phyloP scores from a whole-genome alignment of 306 rosid genomes.

The Mucuna pruriens region DNA sequence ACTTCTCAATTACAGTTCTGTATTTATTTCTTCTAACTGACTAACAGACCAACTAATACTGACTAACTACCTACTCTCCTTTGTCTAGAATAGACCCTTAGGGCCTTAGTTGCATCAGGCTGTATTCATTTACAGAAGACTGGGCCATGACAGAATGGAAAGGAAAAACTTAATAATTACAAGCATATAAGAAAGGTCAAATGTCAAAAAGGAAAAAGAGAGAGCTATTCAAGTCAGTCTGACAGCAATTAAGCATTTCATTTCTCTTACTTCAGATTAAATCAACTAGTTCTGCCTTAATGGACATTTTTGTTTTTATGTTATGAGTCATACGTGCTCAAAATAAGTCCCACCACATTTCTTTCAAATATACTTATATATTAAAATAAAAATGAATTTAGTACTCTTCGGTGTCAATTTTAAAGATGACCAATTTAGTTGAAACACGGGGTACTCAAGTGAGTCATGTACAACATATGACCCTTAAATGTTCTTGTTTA shows the following conservation, averaged over 20 bases:
- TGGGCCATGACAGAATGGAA: neutral
- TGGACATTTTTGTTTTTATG: neutral
- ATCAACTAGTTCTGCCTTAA: neutral
- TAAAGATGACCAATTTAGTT: neutral
- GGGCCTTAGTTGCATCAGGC: neutral
- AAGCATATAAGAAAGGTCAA: constrained; percentile 15
- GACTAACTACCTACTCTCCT: neutral
- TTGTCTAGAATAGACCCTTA: neutral
- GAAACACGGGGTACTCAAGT: neutral
- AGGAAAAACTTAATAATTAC: neutral
- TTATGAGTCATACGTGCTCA: constrained; percentile 19
- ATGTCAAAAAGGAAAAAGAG: neutral
- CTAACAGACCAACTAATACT: neutral
- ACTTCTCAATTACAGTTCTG: neutral
- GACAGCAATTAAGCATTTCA: constrained; percentile 1
- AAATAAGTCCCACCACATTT: neutral
- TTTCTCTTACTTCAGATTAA: neutral
- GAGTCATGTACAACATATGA: neutral
- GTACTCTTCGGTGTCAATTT: neutral
- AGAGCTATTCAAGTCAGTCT: neutral
- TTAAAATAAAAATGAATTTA: neutral
- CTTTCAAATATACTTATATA: neutral
- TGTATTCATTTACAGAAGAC: neutral
- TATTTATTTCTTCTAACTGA: neutral
- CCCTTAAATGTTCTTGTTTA: neutral